Conservation (phyloP, 805 yeast genomes). For the Cyberlindnera lachancei region DNA sequence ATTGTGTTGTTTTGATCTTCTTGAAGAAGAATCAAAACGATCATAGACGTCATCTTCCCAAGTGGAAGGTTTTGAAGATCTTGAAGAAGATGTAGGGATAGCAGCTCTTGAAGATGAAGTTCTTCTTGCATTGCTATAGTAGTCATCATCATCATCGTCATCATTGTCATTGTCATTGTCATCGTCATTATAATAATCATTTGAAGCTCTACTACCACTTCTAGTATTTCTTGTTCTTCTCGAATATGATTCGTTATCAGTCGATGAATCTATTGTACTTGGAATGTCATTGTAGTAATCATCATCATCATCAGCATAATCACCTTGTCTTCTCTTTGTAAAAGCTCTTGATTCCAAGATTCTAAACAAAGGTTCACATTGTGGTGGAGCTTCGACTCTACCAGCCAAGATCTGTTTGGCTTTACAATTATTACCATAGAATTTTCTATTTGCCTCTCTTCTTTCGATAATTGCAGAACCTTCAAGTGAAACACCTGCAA, state of each 20-base stretch:
- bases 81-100: conserved; percentile 2
- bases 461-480: conserved; percentile 96
- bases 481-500: conserved; percentile 95
- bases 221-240: conserved; percentile 21
- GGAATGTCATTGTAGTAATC: conserved; percentile 66
- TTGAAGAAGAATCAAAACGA: conserved; percentile 27
- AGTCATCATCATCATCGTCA: conserved; percentile 32
- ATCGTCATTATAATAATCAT: conserved; percentile 21
- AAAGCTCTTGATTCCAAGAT: conserved; percentile 83
- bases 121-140: conserved; percentile 26
- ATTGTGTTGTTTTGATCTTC: not conserved
- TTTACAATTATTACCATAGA: conserved; percentile 82
- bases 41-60: conserved; percentile 92
- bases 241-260: conserved; percentile 22
- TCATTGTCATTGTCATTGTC: conserved; percentile 23
- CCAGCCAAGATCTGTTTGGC: conserved; percentile 84
- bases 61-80: conserved; percentile 30
- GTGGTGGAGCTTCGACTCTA: conserved; percentile 87
- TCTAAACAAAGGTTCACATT: conserved; percentile 79
- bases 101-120: conserved; percentile 6
- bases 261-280: conserved; percentile 18
- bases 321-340: conserved; percentile 41
- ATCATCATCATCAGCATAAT: conserved; percentile 43
- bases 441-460: conserved; percentile 93
- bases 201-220: conserved; percentile 13